Base-by-base conservation (phyloP, 2,329 filamentous ascomycete species). In the Ascochyta pisi region DNA sequence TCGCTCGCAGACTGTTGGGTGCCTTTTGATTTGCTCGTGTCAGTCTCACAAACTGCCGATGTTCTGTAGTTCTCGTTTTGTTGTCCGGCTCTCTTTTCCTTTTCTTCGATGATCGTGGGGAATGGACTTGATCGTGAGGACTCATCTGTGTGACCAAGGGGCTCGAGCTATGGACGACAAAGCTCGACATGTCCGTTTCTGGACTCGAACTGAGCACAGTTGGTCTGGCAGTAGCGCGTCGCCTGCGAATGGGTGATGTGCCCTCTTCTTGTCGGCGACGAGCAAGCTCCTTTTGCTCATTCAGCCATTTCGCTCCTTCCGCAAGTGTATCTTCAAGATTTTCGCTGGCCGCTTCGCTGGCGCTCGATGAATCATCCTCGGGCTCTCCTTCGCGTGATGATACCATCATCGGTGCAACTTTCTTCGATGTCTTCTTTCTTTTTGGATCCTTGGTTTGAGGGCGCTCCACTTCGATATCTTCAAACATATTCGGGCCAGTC, bases 401-500 rank as follows among this genome's bases (percentile, higher is more conserved):
- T 19, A 19, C 16, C 16, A 19, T 19, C 16, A 19, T 19, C 16
- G 31, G 31, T 33, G 31, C 19, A 6, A 15, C 9, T 9, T 16
- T 37, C 34, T 37, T 37, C 15, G 34, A 15, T 6, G 34, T 16
- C 15, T 37, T 10, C 15, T 10, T 37, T 19, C 7, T 4, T 31
- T 19, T n/a, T 24, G 40, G 8, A 12, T 27, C 27, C 15, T 16
- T 29, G 2, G 23, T 15, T 7, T 2, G 7, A 7, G 10, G 23
- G 22, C 22, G n/a, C 1, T 19, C 26, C 1, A 23, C 16, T 1
- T 59, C 53, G 12, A 64, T 39, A 8, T 60, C 59, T 27, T 63
- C 57, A 29, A 61, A 63, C 56, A 64, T 60, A 15, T 60, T 61
- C 15, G 38, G 38, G 1, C 63, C 60, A 1, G 49, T 56, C 13